phyloP scores from a whole-genome alignment of 2,329 filamentous ascomycete species.

The Nemania sp. region DNA sequence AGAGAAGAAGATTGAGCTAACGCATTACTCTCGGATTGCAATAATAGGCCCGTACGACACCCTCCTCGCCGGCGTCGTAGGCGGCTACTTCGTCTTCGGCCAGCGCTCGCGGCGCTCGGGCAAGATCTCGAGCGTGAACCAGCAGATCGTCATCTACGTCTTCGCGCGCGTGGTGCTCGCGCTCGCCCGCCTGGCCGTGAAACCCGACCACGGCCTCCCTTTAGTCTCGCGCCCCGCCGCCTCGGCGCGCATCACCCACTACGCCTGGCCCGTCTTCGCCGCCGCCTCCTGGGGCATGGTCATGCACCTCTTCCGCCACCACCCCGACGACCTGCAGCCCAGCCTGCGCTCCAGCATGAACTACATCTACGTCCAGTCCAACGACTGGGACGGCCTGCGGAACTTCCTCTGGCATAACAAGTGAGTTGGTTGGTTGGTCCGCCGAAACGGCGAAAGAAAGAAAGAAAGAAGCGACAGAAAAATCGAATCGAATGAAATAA shows the following conservation, averaged over 20 bases:
- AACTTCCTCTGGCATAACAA: constrained; percentile 90
- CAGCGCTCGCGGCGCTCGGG: constrained; percentile 70
- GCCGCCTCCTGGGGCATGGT: constrained; percentile 90
- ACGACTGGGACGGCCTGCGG: constrained; percentile 87
- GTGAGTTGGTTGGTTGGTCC: constrained; percentile 50
- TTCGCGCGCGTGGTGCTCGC: constrained; percentile 91
- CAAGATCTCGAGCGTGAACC: constrained; percentile 82
- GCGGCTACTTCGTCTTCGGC: constrained; percentile 94
- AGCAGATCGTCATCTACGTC: constrained; percentile 98
- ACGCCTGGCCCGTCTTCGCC: constrained; percentile 94
- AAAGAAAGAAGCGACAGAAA: neutral
- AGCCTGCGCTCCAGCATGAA: constrained; percentile 96
- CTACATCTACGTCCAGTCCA: constrained; percentile 93
- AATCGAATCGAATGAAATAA: neutral
- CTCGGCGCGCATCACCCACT: constrained; percentile 66
- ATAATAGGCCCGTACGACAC: constrained; percentile 77
- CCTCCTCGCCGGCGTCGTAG: constrained; percentile 87
- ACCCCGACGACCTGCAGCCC: constrained; percentile 90
- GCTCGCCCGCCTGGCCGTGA: constrained; percentile 83
- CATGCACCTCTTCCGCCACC: constrained; percentile 94
- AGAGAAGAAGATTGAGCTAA: constrained; percentile 2
- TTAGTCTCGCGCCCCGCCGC: constrained; percentile 58
- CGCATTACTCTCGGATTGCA: too few species aligned
- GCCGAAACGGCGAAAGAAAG: neutral
- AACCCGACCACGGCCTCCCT: constrained; percentile 67